phyloP scores from a whole-genome alignment of 768 basidiomycete genomes.

The Naganishia friedmannii region DNA sequence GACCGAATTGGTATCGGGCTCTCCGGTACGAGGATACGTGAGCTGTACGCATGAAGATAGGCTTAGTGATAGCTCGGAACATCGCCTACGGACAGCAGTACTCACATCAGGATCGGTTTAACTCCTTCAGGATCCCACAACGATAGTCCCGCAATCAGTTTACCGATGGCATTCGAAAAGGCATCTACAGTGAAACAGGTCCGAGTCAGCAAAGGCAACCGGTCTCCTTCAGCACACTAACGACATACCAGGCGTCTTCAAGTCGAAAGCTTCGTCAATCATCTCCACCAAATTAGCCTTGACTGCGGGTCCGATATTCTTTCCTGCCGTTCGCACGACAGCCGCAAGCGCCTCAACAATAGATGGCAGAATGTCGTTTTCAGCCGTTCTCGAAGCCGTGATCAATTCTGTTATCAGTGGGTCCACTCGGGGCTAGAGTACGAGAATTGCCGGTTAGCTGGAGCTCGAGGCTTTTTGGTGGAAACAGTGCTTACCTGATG shows the following conservation, averaged over 20 bases:
- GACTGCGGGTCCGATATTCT: constrained; percentile 61
- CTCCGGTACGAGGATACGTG: constrained; percentile 18
- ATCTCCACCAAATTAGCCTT: constrained; percentile 26
- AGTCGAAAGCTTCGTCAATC: constrained; percentile 20
- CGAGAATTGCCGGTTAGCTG: too few species aligned
- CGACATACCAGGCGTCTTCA: constrained; percentile 10
- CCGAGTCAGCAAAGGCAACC: background rate
- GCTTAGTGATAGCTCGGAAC: background rate
- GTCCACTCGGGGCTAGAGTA: constrained; percentile 73
- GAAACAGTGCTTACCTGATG: constrained; percentile 54
- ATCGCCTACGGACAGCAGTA: background rate
- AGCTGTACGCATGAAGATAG: background rate
- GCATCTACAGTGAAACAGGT: background rate
- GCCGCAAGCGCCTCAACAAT: constrained; percentile 72
- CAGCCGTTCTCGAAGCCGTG: constrained; percentile 54
- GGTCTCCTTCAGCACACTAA: background rate
- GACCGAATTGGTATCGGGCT: constrained; percentile 17
- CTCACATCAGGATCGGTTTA: constrained; percentile 1
- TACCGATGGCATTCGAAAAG: constrained; percentile 21
- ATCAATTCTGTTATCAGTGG: constrained; percentile 86
- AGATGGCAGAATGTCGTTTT: constrained; percentile 71
- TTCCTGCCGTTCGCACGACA: constrained; percentile 67
- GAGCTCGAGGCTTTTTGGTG: too few species aligned
- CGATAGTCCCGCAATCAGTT: constrained; percentile 20
- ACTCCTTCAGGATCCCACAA: constrained; percentile 20